Conservation (phyloP, 768 basidiomycete genomes). For the Hydnomerulius pinastri region DNA sequence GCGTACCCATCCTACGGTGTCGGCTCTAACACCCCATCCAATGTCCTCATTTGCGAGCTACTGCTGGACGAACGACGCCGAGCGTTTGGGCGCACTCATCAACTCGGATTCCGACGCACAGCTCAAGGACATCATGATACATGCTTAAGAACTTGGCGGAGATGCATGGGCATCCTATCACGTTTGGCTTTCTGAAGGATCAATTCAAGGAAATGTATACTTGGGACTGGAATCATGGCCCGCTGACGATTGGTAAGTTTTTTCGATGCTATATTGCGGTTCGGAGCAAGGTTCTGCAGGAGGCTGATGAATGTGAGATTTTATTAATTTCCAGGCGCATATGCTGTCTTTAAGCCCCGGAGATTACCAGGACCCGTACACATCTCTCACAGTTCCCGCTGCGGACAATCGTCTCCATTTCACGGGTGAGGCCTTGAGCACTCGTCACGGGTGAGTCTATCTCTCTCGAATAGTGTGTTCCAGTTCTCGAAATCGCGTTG, state of each 20-base stretch:
- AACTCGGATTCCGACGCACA: background rate
- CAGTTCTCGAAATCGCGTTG: too few species aligned
- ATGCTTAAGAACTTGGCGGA: conserved; percentile 26
- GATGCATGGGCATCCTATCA: conserved; percentile 14
- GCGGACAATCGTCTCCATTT: too few species aligned
- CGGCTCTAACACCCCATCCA: conserved; percentile 18
- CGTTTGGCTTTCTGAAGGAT: conserved; percentile 19
- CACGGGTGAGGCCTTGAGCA: too few species aligned
- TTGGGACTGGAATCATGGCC: conserved; percentile 38
- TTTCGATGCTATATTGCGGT: too few species aligned
- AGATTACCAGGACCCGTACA: conserved; percentile 35
- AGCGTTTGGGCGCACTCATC: conserved; percentile 38
- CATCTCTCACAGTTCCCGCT: conserved; percentile 32
- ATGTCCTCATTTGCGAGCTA: conserved; percentile 44
- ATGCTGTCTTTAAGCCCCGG: conserved; percentile 44
- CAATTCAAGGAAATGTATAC: conserved; percentile 25
- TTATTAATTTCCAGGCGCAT: conserved; percentile 35
- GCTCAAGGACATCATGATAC: conserved; percentile 32
- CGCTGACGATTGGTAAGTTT: conserved; percentile 36
- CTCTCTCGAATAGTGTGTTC: too few species aligned
- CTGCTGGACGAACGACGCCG: conserved; percentile 41
- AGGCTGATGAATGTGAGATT: background rate
- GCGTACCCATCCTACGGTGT: conserved; percentile 47
- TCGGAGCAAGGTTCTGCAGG: too few species aligned
- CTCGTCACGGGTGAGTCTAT: conserved; percentile 35